These are phyloP conservation scores for Ammopiptanthus mongolicus DNA, from an alignment of 306 rosid genomes.

Conservation along the genomic window DNA sequence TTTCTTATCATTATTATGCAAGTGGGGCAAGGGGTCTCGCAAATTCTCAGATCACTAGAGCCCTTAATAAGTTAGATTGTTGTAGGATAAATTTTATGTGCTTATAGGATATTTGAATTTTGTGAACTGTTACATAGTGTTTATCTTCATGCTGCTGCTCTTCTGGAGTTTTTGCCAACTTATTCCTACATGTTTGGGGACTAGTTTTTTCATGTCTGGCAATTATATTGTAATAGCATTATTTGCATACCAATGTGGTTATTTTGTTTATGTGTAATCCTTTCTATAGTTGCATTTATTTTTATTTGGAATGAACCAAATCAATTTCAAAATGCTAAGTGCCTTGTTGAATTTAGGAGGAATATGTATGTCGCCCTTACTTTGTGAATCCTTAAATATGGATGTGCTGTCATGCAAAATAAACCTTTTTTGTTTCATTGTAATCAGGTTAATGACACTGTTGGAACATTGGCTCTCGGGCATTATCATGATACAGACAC, in stretches of 20 bases:
- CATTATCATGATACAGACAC: conserved; percentile 73
- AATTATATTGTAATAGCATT: not conserved
- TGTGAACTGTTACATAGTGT: not conserved
- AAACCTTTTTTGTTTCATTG: conserved; percentile 1
- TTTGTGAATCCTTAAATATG: not conserved
- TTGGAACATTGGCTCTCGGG: conserved; percentile 76
- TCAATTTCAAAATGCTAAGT: not conserved
- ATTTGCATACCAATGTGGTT: not conserved
- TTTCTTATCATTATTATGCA: not conserved
- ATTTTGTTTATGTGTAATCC: not conserved
- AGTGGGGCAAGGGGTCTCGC: not conserved
- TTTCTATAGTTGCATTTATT: not conserved
- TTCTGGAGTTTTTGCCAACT: not conserved
- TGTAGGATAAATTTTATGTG: not conserved
- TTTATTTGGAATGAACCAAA: not conserved
- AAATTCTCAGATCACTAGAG: not conserved
- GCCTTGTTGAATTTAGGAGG: not conserved
- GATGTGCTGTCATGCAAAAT: not conserved
- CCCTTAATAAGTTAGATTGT: not conserved
- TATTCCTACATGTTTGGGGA: not conserved
- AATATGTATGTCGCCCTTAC: not conserved
- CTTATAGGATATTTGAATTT: not conserved
- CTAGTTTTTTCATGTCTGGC: not conserved
- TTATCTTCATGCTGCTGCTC: not conserved
- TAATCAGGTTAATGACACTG: conserved; percentile 71